Base-by-base conservation (phyloP, 331 rosid species). In the Pyrus hybrid region DNA sequence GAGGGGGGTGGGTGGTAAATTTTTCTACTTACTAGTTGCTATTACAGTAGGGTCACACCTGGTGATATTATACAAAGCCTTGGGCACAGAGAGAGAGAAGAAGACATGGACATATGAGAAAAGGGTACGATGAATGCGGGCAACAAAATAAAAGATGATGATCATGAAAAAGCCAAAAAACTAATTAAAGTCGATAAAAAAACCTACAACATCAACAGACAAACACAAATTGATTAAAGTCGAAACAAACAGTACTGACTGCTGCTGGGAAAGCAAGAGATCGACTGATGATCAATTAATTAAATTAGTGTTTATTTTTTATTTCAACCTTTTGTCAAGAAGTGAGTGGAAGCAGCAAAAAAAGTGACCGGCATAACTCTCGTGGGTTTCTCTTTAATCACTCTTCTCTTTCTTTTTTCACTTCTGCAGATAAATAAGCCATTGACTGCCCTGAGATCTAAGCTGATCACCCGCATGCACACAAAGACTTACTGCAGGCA, bases 91-190 rank as follows among this genome's bases (percentile, higher is more conserved):
- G 33, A 41, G 30, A 56, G 26, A 63, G 78, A 13, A 68, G 79
- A 83, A 77, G 88, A 89, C 85, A 85, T 17, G 26, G 89, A 87
- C 90, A 77, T 79, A 85, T 85, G 84, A 91, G 66, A 74, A 75
- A 78, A 85, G 81, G 73, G 93, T 85, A 89, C 91, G 87, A 81
- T 76, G 85, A 86, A 89, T 85, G 93, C 88, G 97, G 96, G 97
- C 85, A 86, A 85, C 82, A 79, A 78, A 81, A 74, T 66, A 76
- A 79, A 69, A 81, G 81, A 43, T 73, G 69, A 84, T 65, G 68
- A 63, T 23, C 43, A 63, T 41, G 30, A 82, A 75, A 49, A 45
- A 71, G 67, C 47, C 80, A 68, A 67, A 78, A 83, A 77, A 14
- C 29, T 54, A 37, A 58, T 60, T 37, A 82, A 82, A 86, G 67